A percentile compares a stretch with the other conserved stretches of the same genome.
These are phyloP conservation scores for Sporothrix phasma DNA, from an alignment of 2,329 filamentous ascomycete species.

Conservation along the genomic window DNA sequence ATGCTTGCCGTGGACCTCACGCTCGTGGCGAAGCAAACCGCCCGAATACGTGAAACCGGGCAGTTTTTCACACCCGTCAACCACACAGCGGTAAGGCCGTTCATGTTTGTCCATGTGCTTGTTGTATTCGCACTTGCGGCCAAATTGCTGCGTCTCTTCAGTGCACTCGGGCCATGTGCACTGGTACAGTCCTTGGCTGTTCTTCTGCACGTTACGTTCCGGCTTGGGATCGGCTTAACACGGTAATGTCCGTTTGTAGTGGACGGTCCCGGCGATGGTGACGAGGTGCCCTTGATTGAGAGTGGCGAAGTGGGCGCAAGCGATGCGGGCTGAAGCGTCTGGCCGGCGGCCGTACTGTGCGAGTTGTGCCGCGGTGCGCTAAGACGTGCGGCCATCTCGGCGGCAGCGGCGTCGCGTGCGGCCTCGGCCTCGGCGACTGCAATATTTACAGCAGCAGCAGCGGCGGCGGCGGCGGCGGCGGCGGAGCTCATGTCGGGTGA, in stretches of 20 bases:
- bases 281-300: slow-evolving; percentile 23
- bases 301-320: slow-evolving; percentile 15
- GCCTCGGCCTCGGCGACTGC: slow-evolving; percentile 9
- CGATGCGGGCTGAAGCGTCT: background rate
- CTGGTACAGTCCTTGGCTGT: slow-evolving; percentile 62
- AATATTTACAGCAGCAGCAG: background rate
- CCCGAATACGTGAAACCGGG: slow-evolving; percentile 93
- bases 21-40: slow-evolving; percentile 77
- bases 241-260: slow-evolving; percentile 22
- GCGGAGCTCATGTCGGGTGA: slow-evolving; percentile 15
- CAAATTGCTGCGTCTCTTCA: slow-evolving; percentile 56
- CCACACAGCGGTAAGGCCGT: slow-evolving; percentile 76
- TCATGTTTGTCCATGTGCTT: slow-evolving; percentile 99
- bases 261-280: slow-evolving; percentile 19
- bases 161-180: slow-evolving; percentile 64
- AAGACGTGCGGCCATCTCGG: background rate
- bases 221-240: slow-evolving; percentile 49
- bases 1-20: slow-evolving; percentile 87
- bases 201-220: slow-evolving; percentile 48
- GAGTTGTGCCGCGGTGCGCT: background rate
- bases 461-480: slow-evolving; percentile 13
- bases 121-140: slow-evolving; percentile 86
- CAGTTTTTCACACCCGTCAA: slow-evolving; percentile 78
- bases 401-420: background rate
- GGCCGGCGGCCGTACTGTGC: background rate